These are phyloP conservation scores for Rhynchospora tenuis DNA, from an alignment of 176 grass and related monocot species.

Conservation along the genomic window DNA sequence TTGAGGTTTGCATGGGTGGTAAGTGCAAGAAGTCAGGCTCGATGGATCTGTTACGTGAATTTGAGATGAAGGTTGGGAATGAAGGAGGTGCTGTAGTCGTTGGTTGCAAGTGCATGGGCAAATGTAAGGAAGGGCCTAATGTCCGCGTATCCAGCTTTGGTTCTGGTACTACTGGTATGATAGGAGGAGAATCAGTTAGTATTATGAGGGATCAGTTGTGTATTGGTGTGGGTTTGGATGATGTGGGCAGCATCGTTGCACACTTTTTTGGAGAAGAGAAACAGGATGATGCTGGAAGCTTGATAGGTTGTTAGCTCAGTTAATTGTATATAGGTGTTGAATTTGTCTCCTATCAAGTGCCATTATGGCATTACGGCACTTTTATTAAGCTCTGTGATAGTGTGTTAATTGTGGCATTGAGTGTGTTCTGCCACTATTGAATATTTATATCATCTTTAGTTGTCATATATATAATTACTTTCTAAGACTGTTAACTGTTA, in stretches of 20 bases:
- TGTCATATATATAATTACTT: background rate
- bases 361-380: background rate
- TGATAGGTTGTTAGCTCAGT: background rate
- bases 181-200: background rate
- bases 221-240: conserved; percentile 60
- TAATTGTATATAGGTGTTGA: background rate
- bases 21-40: conserved; percentile 72
- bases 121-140: conserved; percentile 62
- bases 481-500: background rate
- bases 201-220: conserved; percentile 33
- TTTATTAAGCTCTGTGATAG: background rate
- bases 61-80: conserved; percentile 35
- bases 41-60: conserved; percentile 47
- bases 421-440: background rate
- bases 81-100: background rate
- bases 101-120: conserved; percentile 86
- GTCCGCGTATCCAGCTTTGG: conserved; percentile 21
- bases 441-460: background rate
- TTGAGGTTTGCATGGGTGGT: conserved; percentile 83
- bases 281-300: background rate
- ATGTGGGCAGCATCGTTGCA: conserved; percentile 54
- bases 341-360: background rate
- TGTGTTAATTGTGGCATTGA: background rate
- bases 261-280: conserved; percentile 22
- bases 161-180: background rate